Conservation (phyloP, 345 rosid species). For the Populus alba region DNA sequence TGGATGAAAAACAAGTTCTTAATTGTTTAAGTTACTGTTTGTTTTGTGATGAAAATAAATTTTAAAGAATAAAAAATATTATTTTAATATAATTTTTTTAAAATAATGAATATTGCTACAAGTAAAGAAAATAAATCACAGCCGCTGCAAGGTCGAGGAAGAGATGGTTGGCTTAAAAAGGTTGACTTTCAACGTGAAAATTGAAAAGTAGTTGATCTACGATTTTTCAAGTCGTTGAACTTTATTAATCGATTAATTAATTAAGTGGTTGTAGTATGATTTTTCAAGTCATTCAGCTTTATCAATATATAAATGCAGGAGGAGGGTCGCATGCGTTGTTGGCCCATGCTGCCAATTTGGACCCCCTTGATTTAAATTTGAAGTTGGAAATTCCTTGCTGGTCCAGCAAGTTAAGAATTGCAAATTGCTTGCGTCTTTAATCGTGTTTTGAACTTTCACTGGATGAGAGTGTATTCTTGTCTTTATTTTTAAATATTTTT, state of each 20-base stretch:
- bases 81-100: too few species aligned
- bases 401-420: background rate
- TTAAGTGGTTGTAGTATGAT: background rate
- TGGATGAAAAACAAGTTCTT: too few species aligned
- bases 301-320: background rate
- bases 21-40: too few species aligned
- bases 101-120: too few species aligned
- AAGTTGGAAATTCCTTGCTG: background rate
- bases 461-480: too few species aligned
- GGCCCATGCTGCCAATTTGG: background rate
- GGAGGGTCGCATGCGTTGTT: background rate
- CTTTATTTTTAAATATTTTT: too few species aligned
- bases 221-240: background rate
- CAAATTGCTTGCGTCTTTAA: background rate
- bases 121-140: too few species aligned
- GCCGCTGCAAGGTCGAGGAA: too few species aligned
- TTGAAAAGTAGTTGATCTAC: background rate
- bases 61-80: too few species aligned
- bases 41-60: too few species aligned
- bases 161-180: background rate
- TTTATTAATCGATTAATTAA: background rate
- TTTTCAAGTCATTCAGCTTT: background rate
- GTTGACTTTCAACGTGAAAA: background rate
- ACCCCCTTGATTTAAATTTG: background rate
- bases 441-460: background rate